These are phyloP conservation scores for Scutellaria barbata DNA, from an alignment of 257 asterid genomes.

Conservation along the genomic window DNA sequence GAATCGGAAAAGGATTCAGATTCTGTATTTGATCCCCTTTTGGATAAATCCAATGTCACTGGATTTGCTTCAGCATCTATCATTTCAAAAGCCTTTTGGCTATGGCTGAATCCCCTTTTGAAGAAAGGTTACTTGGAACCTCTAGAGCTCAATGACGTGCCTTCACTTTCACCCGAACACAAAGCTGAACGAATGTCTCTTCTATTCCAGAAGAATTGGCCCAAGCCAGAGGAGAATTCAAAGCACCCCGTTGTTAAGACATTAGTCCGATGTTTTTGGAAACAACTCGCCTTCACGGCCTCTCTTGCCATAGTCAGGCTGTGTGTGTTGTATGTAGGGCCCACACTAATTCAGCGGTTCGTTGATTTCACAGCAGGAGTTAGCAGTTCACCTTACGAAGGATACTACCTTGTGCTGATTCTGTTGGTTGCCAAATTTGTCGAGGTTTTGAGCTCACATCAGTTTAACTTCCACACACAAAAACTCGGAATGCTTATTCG, in stretches of 20 bases:
- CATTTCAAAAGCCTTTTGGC: constrained; percentile 72
- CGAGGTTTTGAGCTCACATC: constrained; percentile 84
- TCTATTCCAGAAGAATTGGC: constrained; percentile 73
- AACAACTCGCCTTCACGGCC: constrained; percentile 68
- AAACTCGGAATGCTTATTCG: constrained; percentile 90
- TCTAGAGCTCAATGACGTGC: constrained; percentile 73
- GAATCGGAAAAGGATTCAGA: constrained; percentile 43
- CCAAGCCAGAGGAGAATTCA: constrained; percentile 71
- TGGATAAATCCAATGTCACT: constrained; percentile 56
- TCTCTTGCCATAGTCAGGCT: constrained; percentile 70
- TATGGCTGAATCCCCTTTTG: constrained; percentile 88
- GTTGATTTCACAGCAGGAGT: constrained; percentile 75
- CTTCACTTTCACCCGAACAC: constrained; percentile 76
- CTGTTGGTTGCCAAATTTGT: constrained; percentile 71
- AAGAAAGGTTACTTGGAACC: constrained; percentile 70
- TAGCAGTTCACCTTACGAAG: constrained; percentile 62
- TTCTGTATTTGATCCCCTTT: constrained; percentile 40
- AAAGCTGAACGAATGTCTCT: constrained; percentile 68
- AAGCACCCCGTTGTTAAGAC: constrained; percentile 78
- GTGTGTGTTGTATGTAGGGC: constrained; percentile 83
- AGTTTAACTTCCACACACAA: constrained; percentile 83
- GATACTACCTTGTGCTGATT: constrained; percentile 69
- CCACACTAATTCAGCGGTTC: constrained; percentile 71
- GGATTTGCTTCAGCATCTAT: constrained; percentile 80
- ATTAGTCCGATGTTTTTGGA: constrained; percentile 79